Base-by-base conservation (phyloP, 352 stramenopile species). In the Phytopythium vexans region DNA sequence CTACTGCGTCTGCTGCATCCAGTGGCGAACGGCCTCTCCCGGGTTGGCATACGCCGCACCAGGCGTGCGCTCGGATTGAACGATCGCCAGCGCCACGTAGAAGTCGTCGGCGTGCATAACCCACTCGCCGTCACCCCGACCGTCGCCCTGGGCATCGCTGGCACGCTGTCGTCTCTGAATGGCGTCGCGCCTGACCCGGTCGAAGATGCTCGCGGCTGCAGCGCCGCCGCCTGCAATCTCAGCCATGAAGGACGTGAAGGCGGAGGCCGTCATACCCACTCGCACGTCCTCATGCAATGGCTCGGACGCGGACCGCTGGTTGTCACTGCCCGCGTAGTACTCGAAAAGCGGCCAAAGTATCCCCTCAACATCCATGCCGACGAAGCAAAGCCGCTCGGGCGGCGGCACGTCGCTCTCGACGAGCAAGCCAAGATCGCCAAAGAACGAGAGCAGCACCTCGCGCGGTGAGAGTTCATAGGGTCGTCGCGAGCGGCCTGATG, bases 271-370 rank as follows among this genome's bases (percentile, higher is more conserved):
- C 72, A 91, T 87, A 8, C 59, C 57, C 6, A 89, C 60, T 16
- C 81, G 54, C 9, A 57, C 47, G 16, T 75, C 60, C 3, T 84
- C 60, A 37, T 21, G 52, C 41, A 48, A 16, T 21, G 27, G 15
- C 15, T 31, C 14, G 6, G 46, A 33, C 14, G 33, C 11, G 8
- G 31, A 10, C 7, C 32, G 3, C 10, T 35, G 37, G 37, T 46
- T n/a, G 3, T 34, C 21, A 59, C 60, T 4, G 58, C 52, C 61
- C 7, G 78, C 61, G 48, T 89, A 89, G 61, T 92, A 92, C 48
- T 90, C 77, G 49, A 90, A 90, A 7, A 92, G 73, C n/a, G 79
- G 75, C 79, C 79, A 92, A 9, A 90, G 55, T 11, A 92, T 78
- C 15, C 52, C 70, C 56, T 92, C 77, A 12, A 89, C 70, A 27